Conservation (phyloP, 2,329 filamentous ascomycete genomes). For the Colletotrichum echinochloae region DNA sequence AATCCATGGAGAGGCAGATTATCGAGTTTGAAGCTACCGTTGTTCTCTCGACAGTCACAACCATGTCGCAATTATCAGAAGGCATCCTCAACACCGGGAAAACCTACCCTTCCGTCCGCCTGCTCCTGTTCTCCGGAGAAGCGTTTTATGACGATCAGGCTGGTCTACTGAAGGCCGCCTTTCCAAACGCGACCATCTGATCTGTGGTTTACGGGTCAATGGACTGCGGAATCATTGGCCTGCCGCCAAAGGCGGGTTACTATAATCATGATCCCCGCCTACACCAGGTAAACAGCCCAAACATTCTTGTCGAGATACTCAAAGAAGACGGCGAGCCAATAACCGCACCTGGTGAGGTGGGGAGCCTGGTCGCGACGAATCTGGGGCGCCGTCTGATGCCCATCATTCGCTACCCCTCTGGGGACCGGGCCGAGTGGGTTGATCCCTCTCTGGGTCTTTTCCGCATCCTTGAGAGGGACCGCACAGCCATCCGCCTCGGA, state of each 20-base stretch:
- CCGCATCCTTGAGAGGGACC: slow-evolving; percentile 36
- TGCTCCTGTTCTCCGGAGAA: slow-evolving; percentile 37
- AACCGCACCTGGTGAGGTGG: slow-evolving; percentile 8
- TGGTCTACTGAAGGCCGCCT: slow-evolving; percentile 17
- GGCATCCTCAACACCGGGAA: slow-evolving; percentile 10
- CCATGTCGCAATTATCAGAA: slow-evolving; percentile 29
- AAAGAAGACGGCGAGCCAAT: slow-evolving; percentile 24
- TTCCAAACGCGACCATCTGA: slow-evolving; percentile 23
- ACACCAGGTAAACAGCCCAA: slow-evolving; percentile 34
- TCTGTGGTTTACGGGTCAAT: slow-evolving; percentile 36
- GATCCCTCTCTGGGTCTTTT: slow-evolving; percentile 29
- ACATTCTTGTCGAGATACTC: slow-evolving; percentile 30
- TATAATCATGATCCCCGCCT: slow-evolving; percentile 23
- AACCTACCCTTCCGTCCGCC: slow-evolving; percentile 17
- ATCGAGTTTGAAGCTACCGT: slow-evolving; percentile 31
- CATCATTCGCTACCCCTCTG: slow-evolving; percentile 34
- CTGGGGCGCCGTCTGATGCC: slow-evolving; percentile 35
- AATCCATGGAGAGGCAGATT: slow-evolving; percentile 34
- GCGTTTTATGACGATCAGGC: slow-evolving; percentile 35
- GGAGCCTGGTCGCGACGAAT: slow-evolving; percentile 32
- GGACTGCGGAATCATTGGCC: slow-evolving; percentile 33
- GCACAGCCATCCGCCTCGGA: slow-evolving; percentile 34
- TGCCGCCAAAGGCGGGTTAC: slow-evolving; percentile 27
- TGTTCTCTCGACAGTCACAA: slow-evolving; percentile 29
- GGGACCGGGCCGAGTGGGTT: slow-evolving; percentile 34